Evolutionary conservation across 2,329 filamentous ascomycete genomes (phyloP).

Genomic region (Pleurostoma richardsiae): DNA sequence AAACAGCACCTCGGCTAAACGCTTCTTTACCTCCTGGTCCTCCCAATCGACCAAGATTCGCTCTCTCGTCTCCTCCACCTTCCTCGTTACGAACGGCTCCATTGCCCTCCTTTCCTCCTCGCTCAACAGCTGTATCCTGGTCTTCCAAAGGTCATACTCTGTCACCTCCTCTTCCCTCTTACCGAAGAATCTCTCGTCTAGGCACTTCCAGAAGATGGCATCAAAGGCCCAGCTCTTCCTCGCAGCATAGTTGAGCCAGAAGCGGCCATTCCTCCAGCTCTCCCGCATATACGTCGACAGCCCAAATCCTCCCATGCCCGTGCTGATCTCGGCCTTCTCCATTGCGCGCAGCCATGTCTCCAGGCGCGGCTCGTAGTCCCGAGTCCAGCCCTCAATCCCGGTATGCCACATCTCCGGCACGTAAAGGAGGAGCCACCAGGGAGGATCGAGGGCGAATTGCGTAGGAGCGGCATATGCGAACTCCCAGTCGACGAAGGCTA

Average conservation of each 20-base stretch:
- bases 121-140: constrained; percentile 19
- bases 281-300: constrained; percentile 15
- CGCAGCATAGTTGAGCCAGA: constrained; percentile 17
- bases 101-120: constrained; percentile 16
- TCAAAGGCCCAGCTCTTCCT: constrained; percentile 21
- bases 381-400: not conserved
- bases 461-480: constrained; percentile 23
- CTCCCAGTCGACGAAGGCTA: constrained; percentile 23
- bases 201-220: constrained; percentile 17
- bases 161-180: constrained; percentile 4
- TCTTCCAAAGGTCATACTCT: constrained; percentile 18
- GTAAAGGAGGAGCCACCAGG: constrained; percentile 28
- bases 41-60: constrained; percentile 13
- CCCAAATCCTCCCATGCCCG: not conserved
- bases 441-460: constrained; percentile 22
- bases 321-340: not conserved
- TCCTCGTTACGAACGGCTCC: constrained; percentile 22
- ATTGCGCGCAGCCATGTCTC: not conserved
- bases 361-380: not conserved
- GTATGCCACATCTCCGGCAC: constrained; percentile 11
- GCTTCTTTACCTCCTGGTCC: too few relatives aligned
- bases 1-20: too few relatives aligned
- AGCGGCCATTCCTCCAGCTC: constrained; percentile 17
- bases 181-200: constrained; percentile 16
- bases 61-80: constrained; percentile 20